A percentile compares a stretch with the other conserved stretches of the same genome.
Evolutionary conservation across 2,329 filamentous ascomycete species (phyloP).

Genomic region (Kalmusia sp.): DNA sequence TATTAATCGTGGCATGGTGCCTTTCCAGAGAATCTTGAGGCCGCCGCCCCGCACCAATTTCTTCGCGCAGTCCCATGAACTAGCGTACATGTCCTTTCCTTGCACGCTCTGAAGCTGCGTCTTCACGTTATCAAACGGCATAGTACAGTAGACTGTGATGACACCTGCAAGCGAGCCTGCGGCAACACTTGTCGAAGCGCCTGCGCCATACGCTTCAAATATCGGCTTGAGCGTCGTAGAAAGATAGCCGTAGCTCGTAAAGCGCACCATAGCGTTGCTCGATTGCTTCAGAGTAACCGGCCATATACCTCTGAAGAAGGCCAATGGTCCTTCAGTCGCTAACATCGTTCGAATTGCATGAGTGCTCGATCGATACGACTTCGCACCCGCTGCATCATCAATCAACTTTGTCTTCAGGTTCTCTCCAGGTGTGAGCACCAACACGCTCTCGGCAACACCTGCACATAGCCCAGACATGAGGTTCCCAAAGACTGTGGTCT

Average conservation of each 20-base stretch:
- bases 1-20: constrained; percentile 10
- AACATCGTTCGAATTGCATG: constrained; percentile 12
- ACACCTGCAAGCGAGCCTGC: constrained; percentile 13
- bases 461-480: constrained; percentile 13
- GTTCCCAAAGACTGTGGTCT: constrained; percentile 9
- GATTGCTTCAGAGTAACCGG: constrained; percentile 17
- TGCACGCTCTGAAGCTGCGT: constrained; percentile 12
- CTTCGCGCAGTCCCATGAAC: constrained; percentile 8
- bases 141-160: constrained; percentile 15
- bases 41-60: constrained; percentile 9
- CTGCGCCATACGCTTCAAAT: no score
- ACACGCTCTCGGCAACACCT: constrained; percentile 14
- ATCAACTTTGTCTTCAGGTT: constrained; percentile 16
- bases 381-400: constrained; percentile 8
- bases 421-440: constrained; percentile 12
- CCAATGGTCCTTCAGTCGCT: constrained; percentile 1
- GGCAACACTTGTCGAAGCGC: constrained; percentile 8
- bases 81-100: constrained; percentile 5
- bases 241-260: constrained; percentile 15
- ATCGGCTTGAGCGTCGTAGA: constrained; percentile 2
- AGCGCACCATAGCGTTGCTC: constrained; percentile 17
- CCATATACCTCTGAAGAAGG: constrained; percentile 13
- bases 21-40: constrained; percentile 8
- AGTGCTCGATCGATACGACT: background rate
- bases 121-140: constrained; percentile 18